These are phyloP conservation scores for Mycena galopus DNA, from an alignment of 768 basidiomycete genomes.

Conservation along the genomic window DNA sequence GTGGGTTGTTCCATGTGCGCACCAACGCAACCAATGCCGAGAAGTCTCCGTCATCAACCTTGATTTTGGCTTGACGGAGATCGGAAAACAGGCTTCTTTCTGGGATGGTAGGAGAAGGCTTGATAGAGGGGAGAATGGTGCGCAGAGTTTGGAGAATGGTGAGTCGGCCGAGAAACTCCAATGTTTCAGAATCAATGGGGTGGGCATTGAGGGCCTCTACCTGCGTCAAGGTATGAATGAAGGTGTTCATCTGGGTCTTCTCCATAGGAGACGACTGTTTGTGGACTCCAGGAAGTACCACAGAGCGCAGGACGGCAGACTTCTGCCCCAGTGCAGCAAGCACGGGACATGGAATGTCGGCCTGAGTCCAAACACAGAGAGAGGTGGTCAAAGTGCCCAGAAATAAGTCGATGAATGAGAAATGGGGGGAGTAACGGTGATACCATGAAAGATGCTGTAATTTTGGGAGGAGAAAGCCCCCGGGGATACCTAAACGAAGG, in stretches of 20 bases:
- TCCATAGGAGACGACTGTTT: neutral
- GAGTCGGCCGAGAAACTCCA: neutral
- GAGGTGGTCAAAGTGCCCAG: neutral
- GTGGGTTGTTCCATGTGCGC: slow-evolving; percentile 1
- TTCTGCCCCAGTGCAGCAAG: neutral
- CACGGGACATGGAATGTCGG: neutral
- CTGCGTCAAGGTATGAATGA: slow-evolving; percentile 4
- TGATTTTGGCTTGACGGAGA: neutral
- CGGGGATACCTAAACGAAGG: neutral
- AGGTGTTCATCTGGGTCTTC: neutral
- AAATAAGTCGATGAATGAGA: slow-evolving; percentile 5
- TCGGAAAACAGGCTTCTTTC: neutral
- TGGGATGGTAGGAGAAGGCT: neutral
- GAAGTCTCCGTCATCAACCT: neutral
- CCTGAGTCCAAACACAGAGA: neutral
- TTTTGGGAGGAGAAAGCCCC: neutral
- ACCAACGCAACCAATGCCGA: neutral
- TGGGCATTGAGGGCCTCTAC: neutral
- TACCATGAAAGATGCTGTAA: neutral
- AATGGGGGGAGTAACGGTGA: neutral
- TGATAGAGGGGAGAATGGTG: neutral
- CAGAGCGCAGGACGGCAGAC: neutral
- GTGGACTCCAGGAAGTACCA: neutral
- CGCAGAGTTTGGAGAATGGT: neutral
- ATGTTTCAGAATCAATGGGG: neutral